Conservation (phyloP, 306 rosid genomes). For the Ormosia emarginata region DNA sequence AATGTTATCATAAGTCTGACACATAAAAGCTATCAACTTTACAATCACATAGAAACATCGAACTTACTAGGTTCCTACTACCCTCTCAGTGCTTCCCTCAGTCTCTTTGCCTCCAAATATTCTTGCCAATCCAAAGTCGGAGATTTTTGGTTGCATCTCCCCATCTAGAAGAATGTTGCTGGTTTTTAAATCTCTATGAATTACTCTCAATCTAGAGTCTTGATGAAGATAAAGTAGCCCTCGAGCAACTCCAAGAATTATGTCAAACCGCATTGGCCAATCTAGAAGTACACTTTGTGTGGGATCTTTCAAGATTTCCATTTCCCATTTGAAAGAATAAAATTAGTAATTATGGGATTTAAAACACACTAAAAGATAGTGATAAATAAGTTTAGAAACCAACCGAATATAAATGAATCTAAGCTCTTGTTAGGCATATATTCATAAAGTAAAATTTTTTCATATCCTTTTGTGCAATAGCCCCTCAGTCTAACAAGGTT, state of each 20-base stretch:
- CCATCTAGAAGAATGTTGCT: conserved; percentile 20
- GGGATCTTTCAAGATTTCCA: background rate
- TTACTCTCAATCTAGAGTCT: background rate
- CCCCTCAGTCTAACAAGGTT: conserved; percentile 46
- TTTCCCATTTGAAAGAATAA: background rate
- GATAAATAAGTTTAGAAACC: background rate
- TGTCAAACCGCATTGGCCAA: conserved; percentile 26
- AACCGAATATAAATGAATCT: conserved; percentile 39
- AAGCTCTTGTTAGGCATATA: conserved; percentile 37
- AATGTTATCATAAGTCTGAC: too few relatives aligned
- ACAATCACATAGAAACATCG: background rate
- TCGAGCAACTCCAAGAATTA: conserved; percentile 20
- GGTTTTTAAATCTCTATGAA: conserved; percentile 19
- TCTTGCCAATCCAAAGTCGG: conserved; percentile 21
- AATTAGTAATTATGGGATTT: background rate
- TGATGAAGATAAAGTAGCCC: conserved; percentile 19
- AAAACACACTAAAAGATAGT: background rate
- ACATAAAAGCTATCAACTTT: background rate
- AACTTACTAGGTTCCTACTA: conserved; percentile 24
- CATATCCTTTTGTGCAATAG: conserved; percentile 33
- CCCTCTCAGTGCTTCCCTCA: background rate
- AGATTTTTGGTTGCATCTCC: conserved; percentile 22
- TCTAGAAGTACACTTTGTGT: background rate
- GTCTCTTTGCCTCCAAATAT: conserved; percentile 20
- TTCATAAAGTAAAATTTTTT: conserved; percentile 39